Base-by-base conservation (phyloP, 2,329 filamentous ascomycete genomes). In the Diaporthe sp. region DNA sequence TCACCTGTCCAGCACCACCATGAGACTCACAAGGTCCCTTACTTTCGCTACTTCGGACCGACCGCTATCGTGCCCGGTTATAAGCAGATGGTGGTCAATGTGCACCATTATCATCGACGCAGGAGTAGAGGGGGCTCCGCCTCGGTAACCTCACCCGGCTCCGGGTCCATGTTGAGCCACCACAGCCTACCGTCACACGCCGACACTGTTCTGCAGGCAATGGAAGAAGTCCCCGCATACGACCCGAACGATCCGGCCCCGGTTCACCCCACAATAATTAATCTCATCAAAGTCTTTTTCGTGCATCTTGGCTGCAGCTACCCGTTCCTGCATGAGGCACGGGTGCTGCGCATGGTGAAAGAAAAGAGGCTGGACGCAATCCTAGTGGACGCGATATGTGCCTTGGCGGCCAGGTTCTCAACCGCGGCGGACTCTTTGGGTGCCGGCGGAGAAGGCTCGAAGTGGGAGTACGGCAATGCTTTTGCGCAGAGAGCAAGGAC, bases 41-140 rank as follows among this genome's bases (percentile, higher is more conserved):
- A 97, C 82, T 98, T 98, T 80, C 89, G 95, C 76, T 98, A 97
- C 83, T 97, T 98, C 81, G 95, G 95, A 0, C 94, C 95, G 0
- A 98, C 95, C 1, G 95, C 95, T 77, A 98, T 98, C 80, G 94
- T 97, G 71, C 95, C 95, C 1, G 95, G 95, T 31, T 97, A 95
- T 85, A 97, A 97, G 84, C 95, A 97, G 83, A 97, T 97, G 94
- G 94, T 97, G 37, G 92, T 94, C 75, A 81, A 84, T 59, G 79
- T 84, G 25, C 92, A 93, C 72, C 91, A 96, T 42, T 89, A 92
- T 75, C 92, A 93, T 76, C 87, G 91, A 75, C 89, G 92, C 34
- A 88, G 89, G 34, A 92, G 92, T 71, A 89, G 87, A 12, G 87
- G 85, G 9, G 88, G 87, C 69, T 92, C 91, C 25, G 89, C 90